phyloP scores from a whole-genome alignment of 768 basidiomycete genomes.

The Russula virescens region DNA sequence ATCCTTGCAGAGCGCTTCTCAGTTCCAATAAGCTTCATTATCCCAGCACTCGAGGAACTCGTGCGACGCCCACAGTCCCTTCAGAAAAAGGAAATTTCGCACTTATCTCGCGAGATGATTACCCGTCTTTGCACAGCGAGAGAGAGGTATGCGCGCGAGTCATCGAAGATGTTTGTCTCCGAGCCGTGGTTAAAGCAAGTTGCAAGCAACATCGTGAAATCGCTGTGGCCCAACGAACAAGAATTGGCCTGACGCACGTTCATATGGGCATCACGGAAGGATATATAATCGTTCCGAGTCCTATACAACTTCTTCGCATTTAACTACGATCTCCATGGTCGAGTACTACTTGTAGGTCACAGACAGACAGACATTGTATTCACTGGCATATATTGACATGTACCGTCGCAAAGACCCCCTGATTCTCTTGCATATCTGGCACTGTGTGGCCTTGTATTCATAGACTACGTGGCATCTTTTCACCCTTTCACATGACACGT shows the following conservation, averaged over 20 bases:
- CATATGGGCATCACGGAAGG: too few species aligned
- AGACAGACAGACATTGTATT: too few species aligned
- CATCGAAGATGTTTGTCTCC: neutral
- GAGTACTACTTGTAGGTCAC: too few species aligned
- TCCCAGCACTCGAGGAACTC: constrained; percentile 1
- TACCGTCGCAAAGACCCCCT: neutral
- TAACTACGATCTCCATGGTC: too few species aligned
- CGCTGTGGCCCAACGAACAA: neutral
- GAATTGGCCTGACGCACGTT: neutral
- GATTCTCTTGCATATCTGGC: neutral
- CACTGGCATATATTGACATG: neutral
- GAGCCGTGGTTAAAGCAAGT: neutral
- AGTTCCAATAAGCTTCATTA: neutral
- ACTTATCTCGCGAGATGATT: neutral
- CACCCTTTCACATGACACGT: neutral
- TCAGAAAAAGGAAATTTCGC: neutral
- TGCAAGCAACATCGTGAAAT: neutral
- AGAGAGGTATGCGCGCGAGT: constrained; percentile 1
- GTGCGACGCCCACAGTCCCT: neutral
- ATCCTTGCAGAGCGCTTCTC: neutral
- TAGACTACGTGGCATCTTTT: neutral
- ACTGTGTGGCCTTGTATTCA: neutral
- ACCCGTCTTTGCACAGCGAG: neutral
- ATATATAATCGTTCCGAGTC: too few species aligned
- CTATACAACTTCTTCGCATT: too few species aligned